Base-by-base conservation (phyloP, 208 protist species). In the Acanthamoeba royreba region DNA sequence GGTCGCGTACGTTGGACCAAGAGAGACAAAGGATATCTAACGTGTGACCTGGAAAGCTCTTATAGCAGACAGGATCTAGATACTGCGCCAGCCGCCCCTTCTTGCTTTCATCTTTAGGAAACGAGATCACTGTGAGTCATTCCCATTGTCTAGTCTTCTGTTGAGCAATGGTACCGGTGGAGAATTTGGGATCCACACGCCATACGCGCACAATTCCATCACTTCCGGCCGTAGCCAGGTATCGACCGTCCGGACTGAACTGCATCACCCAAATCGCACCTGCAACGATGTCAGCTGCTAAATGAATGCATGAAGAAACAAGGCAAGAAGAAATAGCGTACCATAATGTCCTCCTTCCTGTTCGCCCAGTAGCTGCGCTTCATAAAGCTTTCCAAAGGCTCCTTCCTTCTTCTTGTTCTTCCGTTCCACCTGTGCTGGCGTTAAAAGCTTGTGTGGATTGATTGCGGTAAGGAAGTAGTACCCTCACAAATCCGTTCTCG, bases 141-240 rank as follows among this genome's bases (percentile, higher is more conserved):
- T 38, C 15, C 8, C 28, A n/a, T n/a, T n/a, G n/a, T n/a, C n/a
- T n/a, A n/a, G 40, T n/a, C 8, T 38, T 28, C 38, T 8, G 5
- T 11, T 47, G 9, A 40, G 38, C 69, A 49, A 5, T 7, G 13
- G 31, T 43, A 35, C 49, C 19, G 22, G 46, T 28, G 52, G n/a
- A n/a, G 46, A 52, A 40, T 33, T 77, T 83, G 47, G 88, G 46
- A 38, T 92, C 69, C 17, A 93, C 77, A 1, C n/a, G 47, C 94
- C 94, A 95, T 28, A 95, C 86, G 35, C 92, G 91, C 77, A 95
- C 53, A 5, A 95, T 52, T 4, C 58, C 33, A 53, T 95, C 94
- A 33, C 92, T 53, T 28, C 94, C 94, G 5, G 77, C 94, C 11
- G 94, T 95, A 11, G 94, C 94, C 40, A 95, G 58, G 25, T 72